Evolutionary conservation across 192 early-diverging fungal species (phyloP).

Genomic region (Podila epicladia): DNA sequence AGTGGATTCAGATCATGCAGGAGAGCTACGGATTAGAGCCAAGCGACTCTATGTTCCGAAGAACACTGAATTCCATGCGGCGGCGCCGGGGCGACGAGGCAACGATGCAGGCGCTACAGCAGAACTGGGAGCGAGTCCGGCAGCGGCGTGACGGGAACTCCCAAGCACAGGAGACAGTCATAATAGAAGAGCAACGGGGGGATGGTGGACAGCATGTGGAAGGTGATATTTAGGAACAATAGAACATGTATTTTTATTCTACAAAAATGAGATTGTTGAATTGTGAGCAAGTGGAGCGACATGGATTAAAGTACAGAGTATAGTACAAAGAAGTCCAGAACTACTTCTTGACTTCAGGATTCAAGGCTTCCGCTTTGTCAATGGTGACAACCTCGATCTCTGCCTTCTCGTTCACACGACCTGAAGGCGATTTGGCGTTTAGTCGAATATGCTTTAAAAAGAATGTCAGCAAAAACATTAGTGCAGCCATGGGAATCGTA

Average conservation of each 20-base stretch:
- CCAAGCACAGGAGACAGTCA: too few relatives aligned
- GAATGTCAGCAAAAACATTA: conserved; percentile 43
- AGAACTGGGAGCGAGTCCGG: conserved; percentile 30
- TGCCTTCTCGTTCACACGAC: background rate
- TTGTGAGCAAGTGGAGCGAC: too few relatives aligned
- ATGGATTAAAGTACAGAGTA: background rate
- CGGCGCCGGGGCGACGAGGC: conserved; percentile 25
- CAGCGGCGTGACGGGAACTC: conserved; percentile 2
- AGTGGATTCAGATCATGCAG: conserved; percentile 47
- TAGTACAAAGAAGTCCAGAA: background rate
- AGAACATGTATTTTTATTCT: too few relatives aligned
- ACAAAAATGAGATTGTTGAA: too few relatives aligned
- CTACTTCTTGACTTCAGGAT: background rate
- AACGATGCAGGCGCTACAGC: conserved; percentile 13
- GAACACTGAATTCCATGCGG: conserved; percentile 29
- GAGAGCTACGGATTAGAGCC: conserved; percentile 31
- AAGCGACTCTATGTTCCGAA: conserved; percentile 34
- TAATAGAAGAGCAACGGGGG: too few relatives aligned
- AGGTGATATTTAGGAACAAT: too few relatives aligned
- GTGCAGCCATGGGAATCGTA: conserved; percentile 45
- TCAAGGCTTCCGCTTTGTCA: background rate
- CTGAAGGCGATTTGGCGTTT: conserved; percentile 4
- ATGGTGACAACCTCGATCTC: background rate
- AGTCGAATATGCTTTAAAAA: conserved; percentile 27
- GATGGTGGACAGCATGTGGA: too few relatives aligned